phyloP scores from a whole-genome alignment of 768 basidiomycete species.

The Leccinum aurantiacum region DNA sequence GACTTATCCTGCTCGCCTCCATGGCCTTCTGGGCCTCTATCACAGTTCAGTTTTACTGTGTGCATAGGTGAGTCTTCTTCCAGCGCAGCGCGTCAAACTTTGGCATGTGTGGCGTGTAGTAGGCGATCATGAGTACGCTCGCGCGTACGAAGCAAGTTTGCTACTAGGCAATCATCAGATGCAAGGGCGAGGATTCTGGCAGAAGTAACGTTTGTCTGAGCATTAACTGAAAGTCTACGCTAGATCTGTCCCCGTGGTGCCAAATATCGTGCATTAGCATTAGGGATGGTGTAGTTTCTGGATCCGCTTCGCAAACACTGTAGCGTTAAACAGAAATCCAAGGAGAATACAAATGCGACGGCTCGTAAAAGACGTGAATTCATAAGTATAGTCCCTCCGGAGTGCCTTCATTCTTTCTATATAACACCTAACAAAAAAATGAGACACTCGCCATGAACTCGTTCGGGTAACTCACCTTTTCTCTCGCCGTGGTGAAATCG shows the following conservation, averaged over 20 bases:
- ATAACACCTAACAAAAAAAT: constrained; percentile 58
- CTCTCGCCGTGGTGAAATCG: constrained; percentile 87
- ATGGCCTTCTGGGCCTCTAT: too few species aligned
- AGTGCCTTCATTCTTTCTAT: constrained; percentile 97
- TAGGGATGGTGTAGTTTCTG: not conserved
- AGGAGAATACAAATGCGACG: not conserved
- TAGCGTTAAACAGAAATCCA: not conserved
- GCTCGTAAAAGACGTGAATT: constrained; percentile 11
- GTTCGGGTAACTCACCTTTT: constrained; percentile 64
- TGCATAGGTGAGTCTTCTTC: not conserved
- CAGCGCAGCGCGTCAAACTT: too few species aligned
- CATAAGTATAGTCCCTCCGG: constrained; percentile 87
- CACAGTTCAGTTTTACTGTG: too few species aligned
- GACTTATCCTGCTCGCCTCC: too few species aligned
- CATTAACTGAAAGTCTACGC: not conserved
- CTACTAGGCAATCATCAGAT: too few species aligned
- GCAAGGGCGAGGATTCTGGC: too few species aligned
- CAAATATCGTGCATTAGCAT: not conserved
- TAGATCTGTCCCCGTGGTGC: not conserved
- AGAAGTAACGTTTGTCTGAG: not conserved
- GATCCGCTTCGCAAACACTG: not conserved
- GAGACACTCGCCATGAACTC: constrained; percentile 9
- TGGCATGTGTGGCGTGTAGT: too few species aligned
- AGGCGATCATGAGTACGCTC: too few species aligned
- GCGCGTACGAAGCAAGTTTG: too few species aligned